Conservation (phyloP, 352 stramenopile species). For the Phytophthora uliginosa region DNA sequence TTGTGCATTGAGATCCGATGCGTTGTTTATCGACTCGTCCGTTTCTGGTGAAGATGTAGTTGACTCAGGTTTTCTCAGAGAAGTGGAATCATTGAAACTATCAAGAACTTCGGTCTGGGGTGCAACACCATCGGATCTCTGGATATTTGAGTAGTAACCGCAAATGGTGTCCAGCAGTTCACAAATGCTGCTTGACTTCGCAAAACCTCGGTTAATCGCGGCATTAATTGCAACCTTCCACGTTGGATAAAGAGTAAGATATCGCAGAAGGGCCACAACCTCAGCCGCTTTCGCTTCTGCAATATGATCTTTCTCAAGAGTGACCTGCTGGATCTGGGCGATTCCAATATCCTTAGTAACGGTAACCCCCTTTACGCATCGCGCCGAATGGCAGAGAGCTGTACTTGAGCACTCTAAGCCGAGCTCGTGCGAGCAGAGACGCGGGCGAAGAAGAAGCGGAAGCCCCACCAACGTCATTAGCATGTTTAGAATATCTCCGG, state of each 20-base stretch:
- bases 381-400: conserved; percentile 65
- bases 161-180: conserved; percentile 76
- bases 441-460: conserved; percentile 71
- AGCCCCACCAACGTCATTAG: conserved; percentile 75
- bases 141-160: conserved; percentile 70
- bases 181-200: conserved; percentile 54
- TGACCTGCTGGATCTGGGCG: conserved; percentile 35
- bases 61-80: conserved; percentile 66
- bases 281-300: conserved; percentile 71
- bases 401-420: conserved; percentile 79
- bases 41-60: conserved; percentile 67
- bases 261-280: conserved; percentile 71
- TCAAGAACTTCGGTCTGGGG: conserved; percentile 8
- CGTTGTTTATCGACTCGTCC: conserved; percentile 49
- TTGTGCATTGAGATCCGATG: conserved; percentile 17
- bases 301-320: conserved; percentile 64
- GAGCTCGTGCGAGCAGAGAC: conserved; percentile 85
- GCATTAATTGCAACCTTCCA: conserved; percentile 88
- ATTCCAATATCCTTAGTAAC: conserved; percentile 43
- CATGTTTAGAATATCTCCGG: conserved; percentile 57
- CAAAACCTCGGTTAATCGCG: conserved; percentile 61
- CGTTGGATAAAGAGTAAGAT: conserved; percentile 79
- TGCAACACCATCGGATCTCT: conserved; percentile 16
- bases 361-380: conserved; percentile 71
- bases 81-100: conserved; percentile 12